phyloP scores from a whole-genome alignment of 2,329 filamentous ascomycete species.

The Hymenoscyphus scutula region DNA sequence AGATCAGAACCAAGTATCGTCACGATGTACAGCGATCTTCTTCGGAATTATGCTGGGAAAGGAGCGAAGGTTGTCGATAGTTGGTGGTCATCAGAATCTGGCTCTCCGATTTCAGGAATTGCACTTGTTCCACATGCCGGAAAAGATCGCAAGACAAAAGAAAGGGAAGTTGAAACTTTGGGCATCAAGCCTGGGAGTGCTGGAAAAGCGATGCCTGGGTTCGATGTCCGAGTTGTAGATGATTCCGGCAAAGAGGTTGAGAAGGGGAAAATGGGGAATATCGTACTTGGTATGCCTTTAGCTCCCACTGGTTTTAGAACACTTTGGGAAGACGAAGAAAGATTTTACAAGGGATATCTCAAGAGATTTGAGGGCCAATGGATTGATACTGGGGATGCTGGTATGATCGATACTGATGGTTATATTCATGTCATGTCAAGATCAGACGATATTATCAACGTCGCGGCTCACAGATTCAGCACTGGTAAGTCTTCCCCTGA shows the following conservation, averaged over 20 bases:
- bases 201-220: conserved; percentile 88
- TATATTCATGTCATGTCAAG: conserved; percentile 64
- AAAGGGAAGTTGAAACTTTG: conserved; percentile 46
- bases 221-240: conserved; percentile 81
- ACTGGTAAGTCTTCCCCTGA: conserved; percentile 59
- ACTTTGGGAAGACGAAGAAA: conserved; percentile 79
- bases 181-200: conserved; percentile 79
- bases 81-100: conserved; percentile 73
- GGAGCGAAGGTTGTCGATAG: conserved; percentile 66
- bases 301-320: conserved; percentile 84
- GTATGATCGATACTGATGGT: conserved; percentile 75
- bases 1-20: conserved; percentile 85
- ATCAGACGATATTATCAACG: conserved; percentile 86
- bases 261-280: conserved; percentile 82
- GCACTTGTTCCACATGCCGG: conserved; percentile 63
- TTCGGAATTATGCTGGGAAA: conserved; percentile 62
- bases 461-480: conserved; percentile 88
- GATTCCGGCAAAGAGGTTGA: conserved; percentile 71
- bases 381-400: conserved; percentile 90
- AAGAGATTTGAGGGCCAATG: conserved; percentile 78
- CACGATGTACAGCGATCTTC: conserved; percentile 72
- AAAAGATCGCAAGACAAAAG: conserved; percentile 45
- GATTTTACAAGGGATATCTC: conserved; percentile 83
- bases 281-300: conserved; percentile 78
- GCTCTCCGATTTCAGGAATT: conserved; percentile 65